Evolutionary conservation across 441 rosid species (phyloP), one percentile per base, ranked within the genome.

Genomic region (Gossypium schwendimanii): DNA sequence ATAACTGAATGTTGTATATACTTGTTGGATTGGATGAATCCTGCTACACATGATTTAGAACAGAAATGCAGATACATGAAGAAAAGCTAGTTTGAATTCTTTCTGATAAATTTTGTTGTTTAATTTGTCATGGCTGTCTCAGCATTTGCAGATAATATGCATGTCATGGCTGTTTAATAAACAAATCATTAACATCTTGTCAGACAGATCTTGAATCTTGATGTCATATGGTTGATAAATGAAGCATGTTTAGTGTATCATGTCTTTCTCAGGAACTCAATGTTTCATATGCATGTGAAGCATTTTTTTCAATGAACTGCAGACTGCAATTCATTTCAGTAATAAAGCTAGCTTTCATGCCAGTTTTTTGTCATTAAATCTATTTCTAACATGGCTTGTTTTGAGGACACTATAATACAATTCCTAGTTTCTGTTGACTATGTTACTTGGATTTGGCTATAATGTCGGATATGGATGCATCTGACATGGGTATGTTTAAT

Each of bases 131-230:
- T 17, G 67, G 39, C 49, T 69, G 12, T 73, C 24, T 58, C 18
- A 26, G 5, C 72, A 45, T 76, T 72, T 61, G 76, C 81, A 78
- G 86, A 76, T 66, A 26, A 44, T 70, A 55, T 60, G 23, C 65
- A 61, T 55, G 8, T 26, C 63, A 31, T 61, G 64, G 57, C 41
- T 63, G 26, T 39, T 17, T 18, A 63, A 61, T 72, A 45, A 52
- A 73, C 60, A 50, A 49, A 61, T 61, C 33, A n/a, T 41, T 21
- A 45, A 41, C 18, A 39, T 7, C 47, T 52, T 23, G 71, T 69
- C 53, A 50, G 78, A 63, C 44, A 9, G 8, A 18, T 55, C 44
- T 17, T n/a, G 41, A 8, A 18, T 55, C 50, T 26, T n/a, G 41
- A 5, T 53, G 67, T 21, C 59, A 36, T 67, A 53, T 17, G 14